These are phyloP conservation scores for Cercophora newfieldiana DNA, from an alignment of 495 filamentous ascomycete species.

Conservation along the genomic window DNA sequence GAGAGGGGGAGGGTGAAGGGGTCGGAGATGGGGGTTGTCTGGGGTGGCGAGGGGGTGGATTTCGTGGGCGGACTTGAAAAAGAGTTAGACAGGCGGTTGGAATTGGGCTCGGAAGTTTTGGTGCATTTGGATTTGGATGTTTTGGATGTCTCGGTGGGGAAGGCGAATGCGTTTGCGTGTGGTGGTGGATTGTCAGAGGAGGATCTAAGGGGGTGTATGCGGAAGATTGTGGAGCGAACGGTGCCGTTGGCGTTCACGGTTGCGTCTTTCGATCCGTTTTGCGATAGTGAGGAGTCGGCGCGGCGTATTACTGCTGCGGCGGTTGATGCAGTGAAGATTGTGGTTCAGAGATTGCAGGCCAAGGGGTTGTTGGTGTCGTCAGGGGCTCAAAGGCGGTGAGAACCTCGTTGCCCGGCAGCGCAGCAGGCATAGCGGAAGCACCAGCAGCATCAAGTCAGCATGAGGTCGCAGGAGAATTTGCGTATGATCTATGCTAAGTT, in stretches of 20 bases:
- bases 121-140: constrained; percentile 19
- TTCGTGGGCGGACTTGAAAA: constrained; percentile 4
- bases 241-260: constrained; percentile 13
- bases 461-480: too few species aligned
- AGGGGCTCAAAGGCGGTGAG: too few species aligned
- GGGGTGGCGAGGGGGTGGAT: constrained; percentile 11
- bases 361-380: constrained; percentile 18
- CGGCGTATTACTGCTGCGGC: not conserved
- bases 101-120: not conserved
- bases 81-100: constrained; percentile 11
- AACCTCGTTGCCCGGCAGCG: too few species aligned
- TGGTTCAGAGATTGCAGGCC: not conserved
- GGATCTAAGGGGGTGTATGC: constrained; percentile 13
- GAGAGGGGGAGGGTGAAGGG: constrained; percentile 12
- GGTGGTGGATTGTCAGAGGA: constrained; percentile 12
- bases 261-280: constrained; percentile 20
- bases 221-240: constrained; percentile 10
- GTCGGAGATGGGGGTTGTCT: constrained; percentile 19
- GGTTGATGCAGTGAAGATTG: not conserved
- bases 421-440: too few species aligned
- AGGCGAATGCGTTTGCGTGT: constrained; percentile 16
- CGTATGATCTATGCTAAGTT: too few species aligned
- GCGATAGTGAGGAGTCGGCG: constrained; percentile 15
- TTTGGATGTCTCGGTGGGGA: constrained; percentile 10
- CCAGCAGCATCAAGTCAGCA: too few species aligned